These are phyloP conservation scores for Irpex sp. DNA, from an alignment of 1,284 basidiomycete genomes.

Conservation along the genomic window DNA sequence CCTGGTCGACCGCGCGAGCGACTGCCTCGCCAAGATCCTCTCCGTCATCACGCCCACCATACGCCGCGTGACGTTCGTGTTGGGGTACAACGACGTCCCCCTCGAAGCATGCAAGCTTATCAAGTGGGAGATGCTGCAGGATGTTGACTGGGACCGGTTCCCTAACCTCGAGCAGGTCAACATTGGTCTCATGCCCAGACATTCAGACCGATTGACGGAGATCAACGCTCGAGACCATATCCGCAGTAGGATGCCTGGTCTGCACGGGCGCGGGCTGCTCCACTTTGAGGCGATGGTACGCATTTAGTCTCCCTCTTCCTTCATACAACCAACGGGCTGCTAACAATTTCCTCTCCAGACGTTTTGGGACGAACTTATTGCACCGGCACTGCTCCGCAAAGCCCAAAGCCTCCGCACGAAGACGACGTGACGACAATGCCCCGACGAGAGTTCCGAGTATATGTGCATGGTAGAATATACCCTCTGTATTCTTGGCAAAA, in stretches of 20 bases:
- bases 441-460: neutral
- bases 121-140: slow-evolving; percentile 7
- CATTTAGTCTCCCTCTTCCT: neutral
- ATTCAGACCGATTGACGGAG: slow-evolving; percentile 4
- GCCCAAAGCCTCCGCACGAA: neutral
- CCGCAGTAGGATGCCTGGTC: neutral
- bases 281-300: slow-evolving; percentile 3
- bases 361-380: neutral
- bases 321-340: neutral
- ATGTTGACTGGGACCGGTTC: slow-evolving; percentile 4
- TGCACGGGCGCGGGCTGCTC: neutral
- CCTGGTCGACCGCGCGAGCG: slow-evolving; percentile 1
- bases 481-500: neutral
- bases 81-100: slow-evolving; percentile 7
- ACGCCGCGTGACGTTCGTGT: slow-evolving; percentile 1
- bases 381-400: neutral
- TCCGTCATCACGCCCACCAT: slow-evolving; percentile 2
- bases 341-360: neutral
- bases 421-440: neutral
- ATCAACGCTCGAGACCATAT: slow-evolving; percentile 3
- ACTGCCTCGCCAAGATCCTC: slow-evolving; percentile 5
- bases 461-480: neutral
- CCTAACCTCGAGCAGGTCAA: slow-evolving; percentile 1
- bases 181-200: slow-evolving; percentile 6
- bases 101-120: neutral